Evolutionary conservation across 768 basidiomycete species (phyloP).

Genomic region (Glaciozyma antarctica): DNA sequence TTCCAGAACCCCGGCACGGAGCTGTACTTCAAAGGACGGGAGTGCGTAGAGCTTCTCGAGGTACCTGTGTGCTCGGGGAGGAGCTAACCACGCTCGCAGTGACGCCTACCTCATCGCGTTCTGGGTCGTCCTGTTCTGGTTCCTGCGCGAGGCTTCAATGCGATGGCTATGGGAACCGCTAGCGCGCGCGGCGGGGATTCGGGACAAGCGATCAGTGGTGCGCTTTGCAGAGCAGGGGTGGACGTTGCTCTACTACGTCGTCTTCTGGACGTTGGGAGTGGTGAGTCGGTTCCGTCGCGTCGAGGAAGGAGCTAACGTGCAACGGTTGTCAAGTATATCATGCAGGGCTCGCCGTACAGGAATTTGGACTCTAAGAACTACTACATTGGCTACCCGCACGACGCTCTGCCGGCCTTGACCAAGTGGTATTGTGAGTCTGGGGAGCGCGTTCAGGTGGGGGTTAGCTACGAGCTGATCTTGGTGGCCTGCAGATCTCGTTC

Average conservation of each 20-base stretch:
- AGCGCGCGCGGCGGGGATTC: constrained; percentile 61
- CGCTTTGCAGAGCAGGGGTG: constrained; percentile 96
- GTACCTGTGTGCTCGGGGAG: neutral
- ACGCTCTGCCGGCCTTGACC: constrained; percentile 63
- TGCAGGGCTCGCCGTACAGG: constrained; percentile 58
- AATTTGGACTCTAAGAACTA: constrained; percentile 56
- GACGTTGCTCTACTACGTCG: constrained; percentile 64
- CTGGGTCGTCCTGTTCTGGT: constrained; percentile 78
- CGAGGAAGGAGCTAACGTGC: neutral
- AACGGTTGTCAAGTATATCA: constrained; percentile 56
- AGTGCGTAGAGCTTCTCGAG: constrained; percentile 12
- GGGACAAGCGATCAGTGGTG: constrained; percentile 46
- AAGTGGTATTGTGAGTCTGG: constrained; percentile 48
- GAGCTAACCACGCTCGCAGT: constrained; percentile 3
- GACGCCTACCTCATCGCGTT: constrained; percentile 72
- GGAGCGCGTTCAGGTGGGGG: neutral
- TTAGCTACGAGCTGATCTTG: neutral
- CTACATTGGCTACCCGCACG: constrained; percentile 76
- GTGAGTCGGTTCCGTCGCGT: constrained; percentile 48
- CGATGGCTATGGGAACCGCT: constrained; percentile 68
- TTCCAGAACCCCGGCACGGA: constrained; percentile 18
- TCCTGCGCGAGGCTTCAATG: constrained; percentile 68
- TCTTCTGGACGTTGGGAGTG: constrained; percentile 67
- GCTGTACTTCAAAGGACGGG: constrained; percentile 28
- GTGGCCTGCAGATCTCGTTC: constrained; percentile 26